Base-by-base conservation (phyloP, 257 asterid genomes). In the Echites panduratus region DNA sequence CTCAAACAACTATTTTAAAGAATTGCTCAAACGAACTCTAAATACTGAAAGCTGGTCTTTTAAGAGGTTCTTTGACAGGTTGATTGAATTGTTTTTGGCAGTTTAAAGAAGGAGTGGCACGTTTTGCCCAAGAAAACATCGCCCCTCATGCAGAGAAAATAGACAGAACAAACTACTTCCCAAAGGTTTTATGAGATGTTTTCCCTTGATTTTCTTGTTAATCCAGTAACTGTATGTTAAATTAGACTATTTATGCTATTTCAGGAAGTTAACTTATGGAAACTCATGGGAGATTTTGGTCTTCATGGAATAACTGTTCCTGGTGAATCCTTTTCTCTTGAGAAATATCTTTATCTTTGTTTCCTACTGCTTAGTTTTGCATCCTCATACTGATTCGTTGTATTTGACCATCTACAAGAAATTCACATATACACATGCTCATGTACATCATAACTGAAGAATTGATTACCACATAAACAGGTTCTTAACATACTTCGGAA, bases 271-370 rank as follows among this genome's bases (percentile, higher is more conserved):
- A 90, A 92, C 84, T 82, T 95, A 72, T 95, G 98, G 99, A 95
- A 95, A 82, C 74, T 87, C 81, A 90, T 95, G 99, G 99, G 99
- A 29, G 91, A 89, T 84, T 95, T 95, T 79, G 88, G 87, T 82
- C 98, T 95, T 76, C 97, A 84, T 77, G 99, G 99, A 76, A 90
- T 95, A 70, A 95, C 99, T 70, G 95, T 88, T 72, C 98, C 98
- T 52, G 99, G 99, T 95, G 81, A 40, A 66, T 38, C 54, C 70
- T 79, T 53, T 53, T 70, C 35, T 53, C 13, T 19, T 47, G 35
- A 52, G 53, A 50, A 38, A 49, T 72, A 76, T 66, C 47, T 61
- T 73, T 16, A 22, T 26, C 43, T 58, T 73, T 22, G 50, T n/a
- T 64, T 32, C 69, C 13, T 64, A 19, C 4, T 38, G 22, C 11